These are phyloP conservation scores for Chrysoporthe cubensis DNA, from an alignment of 2,329 filamentous ascomycete genomes.

Conservation along the genomic window DNA sequence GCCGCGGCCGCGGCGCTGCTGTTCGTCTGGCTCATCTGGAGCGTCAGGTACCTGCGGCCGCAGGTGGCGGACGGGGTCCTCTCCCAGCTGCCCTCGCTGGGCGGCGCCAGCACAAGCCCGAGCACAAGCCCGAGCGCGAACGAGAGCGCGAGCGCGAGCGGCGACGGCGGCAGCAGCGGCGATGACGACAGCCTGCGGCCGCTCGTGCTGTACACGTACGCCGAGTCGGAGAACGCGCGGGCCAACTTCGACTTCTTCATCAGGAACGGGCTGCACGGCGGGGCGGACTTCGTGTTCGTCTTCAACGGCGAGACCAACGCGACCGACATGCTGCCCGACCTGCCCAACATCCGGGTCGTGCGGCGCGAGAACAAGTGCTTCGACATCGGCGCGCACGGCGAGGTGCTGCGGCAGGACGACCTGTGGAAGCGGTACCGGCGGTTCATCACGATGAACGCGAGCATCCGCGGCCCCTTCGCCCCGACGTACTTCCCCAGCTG, in stretches of 20 bases:
- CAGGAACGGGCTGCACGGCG: constrained; percentile 38
- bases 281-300: constrained; percentile 43
- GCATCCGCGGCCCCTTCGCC: constrained; percentile 40
- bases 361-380: constrained; percentile 37
- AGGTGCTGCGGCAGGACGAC: constrained; percentile 36
- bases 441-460: constrained; percentile 41
- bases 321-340: constrained; percentile 32
- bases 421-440: constrained; percentile 39
- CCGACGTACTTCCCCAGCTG: constrained; percentile 38
- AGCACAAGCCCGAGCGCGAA: background rate
- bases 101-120: background rate
- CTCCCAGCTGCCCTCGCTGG: constrained; percentile 14
- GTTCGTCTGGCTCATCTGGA: constrained; percentile 24
- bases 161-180: background rate
- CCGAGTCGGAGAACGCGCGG: constrained; percentile 37
- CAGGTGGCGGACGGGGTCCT: constrained; percentile 13
- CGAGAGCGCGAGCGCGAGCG: no score
- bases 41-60: constrained; percentile 11
- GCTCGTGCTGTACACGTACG: constrained; percentile 40
- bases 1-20: constrained; percentile 21
- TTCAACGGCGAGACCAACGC: constrained; percentile 39
- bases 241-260: constrained; percentile 40
- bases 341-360: constrained; percentile 37
- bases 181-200: constrained; percentile 22
- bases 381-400: constrained; percentile 39